Conservation (phyloP, 495 filamentous ascomycete species). For the Usnea hakonensis region DNA sequence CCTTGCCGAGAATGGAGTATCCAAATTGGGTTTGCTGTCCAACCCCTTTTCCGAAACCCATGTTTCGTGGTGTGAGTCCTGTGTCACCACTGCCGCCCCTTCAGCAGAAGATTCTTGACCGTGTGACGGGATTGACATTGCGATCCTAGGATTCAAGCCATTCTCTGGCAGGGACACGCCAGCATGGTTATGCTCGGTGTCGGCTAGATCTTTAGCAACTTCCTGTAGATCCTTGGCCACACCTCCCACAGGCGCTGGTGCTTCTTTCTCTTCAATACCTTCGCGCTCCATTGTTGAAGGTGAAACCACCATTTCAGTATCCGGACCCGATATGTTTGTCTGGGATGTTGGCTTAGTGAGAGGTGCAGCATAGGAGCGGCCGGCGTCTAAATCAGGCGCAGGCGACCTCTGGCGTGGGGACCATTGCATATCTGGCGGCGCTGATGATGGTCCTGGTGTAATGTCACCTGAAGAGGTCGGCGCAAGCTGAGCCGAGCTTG, state of each 20-base stretch:
- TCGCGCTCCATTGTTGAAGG: constrained; percentile 10
- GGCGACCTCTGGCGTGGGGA: constrained; percentile 8
- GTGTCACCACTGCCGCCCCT: not conserved
- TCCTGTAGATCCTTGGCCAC: constrained; percentile 15
- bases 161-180: not conserved
- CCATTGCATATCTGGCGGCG: constrained; percentile 32
- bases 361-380: no score
- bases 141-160: not conserved
- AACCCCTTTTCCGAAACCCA: not conserved
- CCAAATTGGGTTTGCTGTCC: not conserved
- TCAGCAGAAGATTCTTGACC: not conserved
- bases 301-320: constrained; percentile 5
- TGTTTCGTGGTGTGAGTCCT: not conserved
- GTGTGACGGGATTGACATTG: not conserved
- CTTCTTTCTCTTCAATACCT: constrained; percentile 7
- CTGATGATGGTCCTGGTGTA: constrained; percentile 51
- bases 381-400: not conserved
- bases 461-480: constrained; percentile 18
- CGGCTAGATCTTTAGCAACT: constrained; percentile 14
- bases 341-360: not conserved
- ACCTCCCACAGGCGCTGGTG: constrained; percentile 8
- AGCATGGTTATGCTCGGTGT: not conserved
- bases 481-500: constrained; percentile 17
- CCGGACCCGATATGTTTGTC: not conserved
- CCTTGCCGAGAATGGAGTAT: not conserved